Base-by-base conservation (phyloP, 2,329 filamentous ascomycete species). In the Aspergillus sojae region DNA sequence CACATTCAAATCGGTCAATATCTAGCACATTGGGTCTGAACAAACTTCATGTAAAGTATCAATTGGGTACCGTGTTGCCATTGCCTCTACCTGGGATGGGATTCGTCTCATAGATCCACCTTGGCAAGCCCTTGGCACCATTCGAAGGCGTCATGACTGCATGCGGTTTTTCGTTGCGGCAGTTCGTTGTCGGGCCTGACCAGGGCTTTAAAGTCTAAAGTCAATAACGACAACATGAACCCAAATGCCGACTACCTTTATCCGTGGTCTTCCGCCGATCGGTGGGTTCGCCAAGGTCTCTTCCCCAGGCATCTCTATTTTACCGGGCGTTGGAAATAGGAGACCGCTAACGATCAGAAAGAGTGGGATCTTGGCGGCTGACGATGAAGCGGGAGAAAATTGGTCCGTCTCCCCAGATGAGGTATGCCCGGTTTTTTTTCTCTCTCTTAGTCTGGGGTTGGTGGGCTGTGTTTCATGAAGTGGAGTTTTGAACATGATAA, bases 81-180 rank as follows among this genome's bases (percentile, higher is more conserved):
- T 56, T 52, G 34, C 32, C 10, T 55, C 58, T 52, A 43, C 50
- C 43, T 39, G 34, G 59, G 32, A 32, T 65, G 62, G 58, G 64
- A 66, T 58, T 57, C 60, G 62, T 66, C 64, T 60, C 57, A 64
- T 60, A n/a, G 54, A 43, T 60, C 54, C 45, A 57, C 28, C 41
- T 46, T 43, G 36, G 48, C 41, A 34, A n/a, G 23, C 39, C 30
- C 64, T 66, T 66, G 64, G 64, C 64, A 50, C 14, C 9, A 26
- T 28, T 60, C 46, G 28, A 36, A 30, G 52, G 57, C 57, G 52
- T 60, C 57, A 63, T 45, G 41, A n/a, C 52, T 52, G 60, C 60
- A 62, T 58, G 41, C 55, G 39, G 56, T 58, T 55, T 55, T 48
- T 62, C 50, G 46, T 58, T 19, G 43, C 41, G 43, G 41, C 30